These are phyloP conservation scores for Talaromyces marneffei DNA, from an alignment of 2,329 filamentous ascomycete species.

Conservation along the genomic window DNA sequence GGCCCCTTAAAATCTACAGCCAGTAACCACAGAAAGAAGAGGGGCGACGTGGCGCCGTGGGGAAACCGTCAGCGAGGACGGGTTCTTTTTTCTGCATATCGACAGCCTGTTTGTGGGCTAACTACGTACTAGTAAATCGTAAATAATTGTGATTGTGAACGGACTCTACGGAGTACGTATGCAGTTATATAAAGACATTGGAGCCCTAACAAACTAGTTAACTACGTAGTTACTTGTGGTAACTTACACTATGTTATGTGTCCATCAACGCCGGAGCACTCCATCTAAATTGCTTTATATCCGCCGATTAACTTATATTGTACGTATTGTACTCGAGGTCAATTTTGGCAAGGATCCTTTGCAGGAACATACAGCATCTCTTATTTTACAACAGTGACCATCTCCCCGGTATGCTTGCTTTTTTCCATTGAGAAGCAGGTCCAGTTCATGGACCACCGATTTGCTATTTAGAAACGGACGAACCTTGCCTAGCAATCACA, in stretches of 20 bases:
- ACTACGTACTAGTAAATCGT: no score
- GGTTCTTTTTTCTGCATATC: neutral
- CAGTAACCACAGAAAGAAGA: neutral
- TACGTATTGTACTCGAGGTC: neutral
- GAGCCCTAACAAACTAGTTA: neutral
- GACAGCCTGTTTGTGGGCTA: neutral
- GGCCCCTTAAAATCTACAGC: neutral
- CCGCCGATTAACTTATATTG: neutral
- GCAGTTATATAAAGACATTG: neutral
- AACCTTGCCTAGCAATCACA: neutral
- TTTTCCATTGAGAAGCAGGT: neutral
- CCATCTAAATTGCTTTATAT: neutral
- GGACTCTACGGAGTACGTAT: no score
- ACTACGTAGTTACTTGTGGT: no score
- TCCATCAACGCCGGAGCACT: neutral
- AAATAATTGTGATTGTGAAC: no score
- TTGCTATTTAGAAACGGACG: neutral
- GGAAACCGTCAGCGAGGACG: neutral
- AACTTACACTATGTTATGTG: neutral
- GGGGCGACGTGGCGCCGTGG: slow-evolving; percentile 3
- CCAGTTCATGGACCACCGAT: neutral
- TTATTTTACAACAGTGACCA: neutral
- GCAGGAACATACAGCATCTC: neutral
- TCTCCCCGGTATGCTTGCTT: neutral
- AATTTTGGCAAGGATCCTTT: neutral